Evolutionary conservation across 1,139 yeast genomes (phyloP).

Genomic region (Yamadazyma conglobata): DNA sequence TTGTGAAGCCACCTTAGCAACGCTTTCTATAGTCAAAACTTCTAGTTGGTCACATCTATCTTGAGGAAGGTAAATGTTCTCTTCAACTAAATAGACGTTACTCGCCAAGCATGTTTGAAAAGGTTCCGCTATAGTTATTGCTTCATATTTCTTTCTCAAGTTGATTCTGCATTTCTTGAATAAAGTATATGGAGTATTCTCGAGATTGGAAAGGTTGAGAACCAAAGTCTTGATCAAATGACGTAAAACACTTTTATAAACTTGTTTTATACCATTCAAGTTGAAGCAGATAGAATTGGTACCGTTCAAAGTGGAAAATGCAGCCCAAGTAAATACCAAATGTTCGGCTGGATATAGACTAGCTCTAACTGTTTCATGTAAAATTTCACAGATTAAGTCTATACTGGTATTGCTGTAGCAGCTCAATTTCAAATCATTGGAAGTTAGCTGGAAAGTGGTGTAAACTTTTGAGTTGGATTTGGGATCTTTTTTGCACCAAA

Average conservation of each 20-base stretch:
- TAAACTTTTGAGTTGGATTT: constrained; percentile 24
- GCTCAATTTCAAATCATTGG: not conserved
- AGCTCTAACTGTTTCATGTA: constrained; percentile 36
- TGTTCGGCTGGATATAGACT: constrained; percentile 48
- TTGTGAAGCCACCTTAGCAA: constrained; percentile 17
- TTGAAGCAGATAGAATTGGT: constrained; percentile 47
- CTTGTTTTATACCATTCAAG: constrained; percentile 45
- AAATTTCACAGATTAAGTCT: constrained; percentile 48
- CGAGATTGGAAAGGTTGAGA: constrained; percentile 12
- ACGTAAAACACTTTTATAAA: constrained; percentile 27
- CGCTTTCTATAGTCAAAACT: constrained; percentile 21
- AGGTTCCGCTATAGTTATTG: constrained; percentile 35
- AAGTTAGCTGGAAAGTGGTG: constrained; percentile 41
- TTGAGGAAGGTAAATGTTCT: constrained; percentile 46
- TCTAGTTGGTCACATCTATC: constrained; percentile 44
- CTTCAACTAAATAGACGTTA: constrained; percentile 49
- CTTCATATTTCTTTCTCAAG: constrained; percentile 41
- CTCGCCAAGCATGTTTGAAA: constrained; percentile 45
- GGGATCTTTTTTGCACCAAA: constrained; percentile 47
- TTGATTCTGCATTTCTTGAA: constrained; percentile 43
- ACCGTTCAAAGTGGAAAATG: constrained; percentile 49
- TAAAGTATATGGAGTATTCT: constrained; percentile 22
- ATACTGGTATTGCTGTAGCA: constrained; percentile 17
- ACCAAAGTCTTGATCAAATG: constrained; percentile 20
- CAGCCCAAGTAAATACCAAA: constrained; percentile 52